Base-by-base conservation (phyloP, 352 stramenopile species). In the Globisporangium okanoganense region DNA sequence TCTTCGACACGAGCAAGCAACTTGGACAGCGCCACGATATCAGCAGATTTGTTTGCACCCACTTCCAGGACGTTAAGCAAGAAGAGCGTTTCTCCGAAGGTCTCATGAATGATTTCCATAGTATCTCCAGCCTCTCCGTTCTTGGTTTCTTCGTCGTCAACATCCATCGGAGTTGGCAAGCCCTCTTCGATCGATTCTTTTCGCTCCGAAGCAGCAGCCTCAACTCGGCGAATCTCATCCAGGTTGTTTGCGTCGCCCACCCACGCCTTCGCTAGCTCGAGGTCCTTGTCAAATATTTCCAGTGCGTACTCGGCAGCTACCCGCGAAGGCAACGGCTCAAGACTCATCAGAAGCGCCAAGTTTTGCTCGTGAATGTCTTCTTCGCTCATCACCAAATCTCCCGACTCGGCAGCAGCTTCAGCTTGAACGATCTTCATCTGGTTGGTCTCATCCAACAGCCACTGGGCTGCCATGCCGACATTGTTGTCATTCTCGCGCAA, bases 1-100 rank as follows among this genome's bases (percentile, higher is more conserved):
- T 99, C 96, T 62, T 99, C 97, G 1, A 99, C 67, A 8, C 96
- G 86, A 52, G 86, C 90, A 0, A 99, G 79, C 22, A 99, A 69
- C 64, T 95, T 85, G 6, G 87, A 87, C 40, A 99, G 72, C 25
- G 79, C 60, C 31, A 77, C 36, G 29, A 86, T 44, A 51, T 86
- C 81, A 5, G 63, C 41, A 41, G 61, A 74, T 45, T 73, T 60
- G 24, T 54, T 41, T 69, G 82, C 77, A 35, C 87, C 64, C 9
- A 71, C 92, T 55, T 96, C 90, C 6, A 98, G 69, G 49, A 98
- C 75, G 59, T 98, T 99, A 18, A 99, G 71, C 25, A 99, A 78
- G 49, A 96, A 98, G 20, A 98, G 75, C 16, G 78, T 73, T 49
- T 95, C 79, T 8, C 75, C 82, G 5, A 82, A 67, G 2, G 62